Conservation (phyloP, 2,329 filamentous ascomycete species). For the Alternaria infectoria region DNA sequence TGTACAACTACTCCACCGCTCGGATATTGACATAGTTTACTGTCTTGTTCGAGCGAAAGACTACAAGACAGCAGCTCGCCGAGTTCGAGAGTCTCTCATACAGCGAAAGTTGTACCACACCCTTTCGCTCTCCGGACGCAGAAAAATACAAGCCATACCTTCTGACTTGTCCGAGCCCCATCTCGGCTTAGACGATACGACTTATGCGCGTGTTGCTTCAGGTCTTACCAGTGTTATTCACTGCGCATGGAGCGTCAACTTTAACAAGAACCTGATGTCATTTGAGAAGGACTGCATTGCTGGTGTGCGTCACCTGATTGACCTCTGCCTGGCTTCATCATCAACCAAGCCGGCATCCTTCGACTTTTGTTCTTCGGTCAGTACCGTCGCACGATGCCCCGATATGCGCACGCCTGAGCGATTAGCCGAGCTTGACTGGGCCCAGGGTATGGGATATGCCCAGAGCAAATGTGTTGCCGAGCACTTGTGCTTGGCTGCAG, state of each 20-base stretch:
- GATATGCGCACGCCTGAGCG: constrained; percentile 16
- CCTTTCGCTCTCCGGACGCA: constrained; percentile 22
- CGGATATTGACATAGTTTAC: constrained; percentile 53
- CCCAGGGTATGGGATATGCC: constrained; percentile 60
- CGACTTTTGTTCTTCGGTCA: constrained; percentile 56
- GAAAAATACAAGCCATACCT: constrained; percentile 47
- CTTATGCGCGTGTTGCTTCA: constrained; percentile 9
- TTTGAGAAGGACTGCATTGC: constrained; percentile 58
- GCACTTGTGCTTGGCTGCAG: constrained; percentile 43
- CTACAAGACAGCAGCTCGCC: constrained; percentile 38
- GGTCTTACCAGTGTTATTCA: constrained; percentile 56
- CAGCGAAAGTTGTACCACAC: constrained; percentile 47
- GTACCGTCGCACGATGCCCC: constrained; percentile 51
- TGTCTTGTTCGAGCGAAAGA: constrained; percentile 59
- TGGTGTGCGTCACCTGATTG: constrained; percentile 55
- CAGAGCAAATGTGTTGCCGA: constrained; percentile 58
- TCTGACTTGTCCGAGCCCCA: constrained; percentile 48
- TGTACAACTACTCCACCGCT: constrained; percentile 36
- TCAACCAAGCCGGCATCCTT: constrained; percentile 48
- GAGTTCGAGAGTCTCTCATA: constrained; percentile 46
- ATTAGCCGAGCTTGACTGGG: constrained; percentile 46
- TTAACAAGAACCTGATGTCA: constrained; percentile 58
- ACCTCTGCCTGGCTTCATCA: constrained; percentile 44
- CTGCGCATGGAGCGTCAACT: constrained; percentile 63
- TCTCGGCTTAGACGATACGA: constrained; percentile 49